Evolutionary conservation across 495 filamentous ascomycete species (phyloP), one percentile per base, ranked within the genome.

Genomic region (Tuber microsphaerosporum): DNA sequence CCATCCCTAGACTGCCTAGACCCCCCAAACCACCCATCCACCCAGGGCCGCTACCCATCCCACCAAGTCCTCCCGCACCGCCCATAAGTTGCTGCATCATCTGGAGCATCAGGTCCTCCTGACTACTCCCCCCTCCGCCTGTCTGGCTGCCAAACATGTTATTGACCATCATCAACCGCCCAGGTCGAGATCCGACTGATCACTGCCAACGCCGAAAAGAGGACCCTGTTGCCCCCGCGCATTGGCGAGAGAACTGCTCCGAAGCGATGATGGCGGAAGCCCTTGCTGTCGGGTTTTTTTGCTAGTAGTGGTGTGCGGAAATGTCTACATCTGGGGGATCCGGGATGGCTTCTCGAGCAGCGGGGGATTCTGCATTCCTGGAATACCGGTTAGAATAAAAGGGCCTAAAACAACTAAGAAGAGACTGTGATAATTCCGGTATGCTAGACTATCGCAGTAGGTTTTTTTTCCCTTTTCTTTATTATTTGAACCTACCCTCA

Each of bases 311-410:
- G 81, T 91, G 88, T 85, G 87, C 79, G 83, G 88, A 90, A 79
- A 93, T 92, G 81, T 93, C 91, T 42, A 92, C 87, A 82, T 93
- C 91, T 10, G 91, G 90, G 2, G 92, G 92, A 79, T 94, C 92
- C 37, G 76, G 71, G 71, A 80, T 82, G 77, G 75, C 65, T 44
- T 80, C 39, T 20, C 77, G 77, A 39, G 44, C 45, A 7, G 75
- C 73, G 26, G 78, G 39, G 26, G 22, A 68, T 37, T 48, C 65
- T 71, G 31, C 44, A 56, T 65, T 31, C 44, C n/a, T 37, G 69
- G 37, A 48, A 43, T 22, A 45, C 46, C 45, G 17, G 43, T 75
- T 42, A 17, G 72, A 48, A 76, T 51, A 76, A 42, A n/a, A 71
- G 43, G 73, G 44, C 34, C 2, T 5, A n/a, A 37, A 17, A 43